Evolutionary conservation across 1,139 yeast genomes (phyloP), one percentile per base, ranked within the genome.

Genomic region (Magnusiomyces starmeri): DNA sequence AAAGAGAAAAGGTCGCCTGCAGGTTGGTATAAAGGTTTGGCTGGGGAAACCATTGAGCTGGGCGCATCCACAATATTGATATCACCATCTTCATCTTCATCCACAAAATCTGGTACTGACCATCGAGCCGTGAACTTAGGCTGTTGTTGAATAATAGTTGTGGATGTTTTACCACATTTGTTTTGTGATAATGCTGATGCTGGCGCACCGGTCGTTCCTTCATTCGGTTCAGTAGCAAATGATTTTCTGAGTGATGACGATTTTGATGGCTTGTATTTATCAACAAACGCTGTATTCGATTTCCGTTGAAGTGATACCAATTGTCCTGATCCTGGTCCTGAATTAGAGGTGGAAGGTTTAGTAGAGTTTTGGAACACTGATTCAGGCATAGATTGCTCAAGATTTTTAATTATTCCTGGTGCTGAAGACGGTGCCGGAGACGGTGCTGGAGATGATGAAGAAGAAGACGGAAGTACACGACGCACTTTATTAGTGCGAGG

Each of bases 211-310:
- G 20, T 3, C 43, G 14, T 25, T 29, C 32, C 21, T 21, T 25
- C 29, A 24, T 37, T 47, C 2, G 62, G 60, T 27, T 60, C 59
- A 8, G 60, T 56, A 18, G 57, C 53, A 14, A 58, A 47, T 0
- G 64, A 56, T 37, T 62, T 57, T 8, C 67, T 55, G 37, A 64
- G 54, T 25, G 56, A 54, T 1, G 66, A 62, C 3, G 66, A 59
- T 35, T 54, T 58, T 1, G 58, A 52, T 1, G 67, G 67, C 53
- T 59, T 63, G 51, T 62, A 62, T 48, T 59, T 59, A 32, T 59
- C 57, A 37, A 54, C 46, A 32, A 40, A 44, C 9, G 53, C 46
- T 12, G 51, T 51, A 22, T 43, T 49, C 32, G 53, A 46, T 21
- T 49, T 46, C 16, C 44, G 35, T 18, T 37, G 41, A 25, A 42